phyloP scores from a whole-genome alignment of 345 rosid species.

The Bruguiera gymnorhiza region DNA sequence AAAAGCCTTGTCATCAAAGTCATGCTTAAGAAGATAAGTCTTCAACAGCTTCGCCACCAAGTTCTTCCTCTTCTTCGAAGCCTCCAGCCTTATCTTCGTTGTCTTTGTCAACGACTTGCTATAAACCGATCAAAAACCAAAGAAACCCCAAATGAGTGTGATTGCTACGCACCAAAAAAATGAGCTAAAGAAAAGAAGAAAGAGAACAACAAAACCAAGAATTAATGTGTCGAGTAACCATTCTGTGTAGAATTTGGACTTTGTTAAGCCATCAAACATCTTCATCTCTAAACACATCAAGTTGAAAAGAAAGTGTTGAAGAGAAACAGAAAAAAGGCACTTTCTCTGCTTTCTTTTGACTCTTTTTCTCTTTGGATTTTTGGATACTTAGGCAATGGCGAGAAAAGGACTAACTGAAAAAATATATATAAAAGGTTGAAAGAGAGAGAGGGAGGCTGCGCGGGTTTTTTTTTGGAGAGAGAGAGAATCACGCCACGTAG shows the following conservation, averaged over 20 bases:
- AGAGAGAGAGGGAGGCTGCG: not conserved
- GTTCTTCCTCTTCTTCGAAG: constrained; percentile 65
- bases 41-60: constrained; percentile 56
- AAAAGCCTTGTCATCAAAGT: constrained; percentile 64
- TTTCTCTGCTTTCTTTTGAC: not conserved
- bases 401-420: not conserved
- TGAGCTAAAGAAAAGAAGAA: not conserved
- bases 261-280: constrained; percentile 23
- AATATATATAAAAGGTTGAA: not conserved
- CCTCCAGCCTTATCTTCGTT: constrained; percentile 57
- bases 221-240: constrained; percentile 9
- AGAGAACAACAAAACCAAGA: not conserved
- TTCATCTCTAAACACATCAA: not conserved
- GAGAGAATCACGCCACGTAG: constrained; percentile 1
- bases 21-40: constrained; percentile 67
- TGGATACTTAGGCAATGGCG: not conserved
- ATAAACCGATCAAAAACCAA: not conserved
- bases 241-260: constrained; percentile 24
- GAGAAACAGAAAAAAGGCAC: not conserved
- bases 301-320: no score
- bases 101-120: constrained; percentile 64
- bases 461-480: not conserved
- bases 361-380: not conserved
- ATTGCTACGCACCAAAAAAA: not conserved
- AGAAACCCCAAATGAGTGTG: not conserved